Evolutionary conservation across 129 eudicot genomes (phyloP).

Genomic region (Helianthus tuberosus): DNA sequence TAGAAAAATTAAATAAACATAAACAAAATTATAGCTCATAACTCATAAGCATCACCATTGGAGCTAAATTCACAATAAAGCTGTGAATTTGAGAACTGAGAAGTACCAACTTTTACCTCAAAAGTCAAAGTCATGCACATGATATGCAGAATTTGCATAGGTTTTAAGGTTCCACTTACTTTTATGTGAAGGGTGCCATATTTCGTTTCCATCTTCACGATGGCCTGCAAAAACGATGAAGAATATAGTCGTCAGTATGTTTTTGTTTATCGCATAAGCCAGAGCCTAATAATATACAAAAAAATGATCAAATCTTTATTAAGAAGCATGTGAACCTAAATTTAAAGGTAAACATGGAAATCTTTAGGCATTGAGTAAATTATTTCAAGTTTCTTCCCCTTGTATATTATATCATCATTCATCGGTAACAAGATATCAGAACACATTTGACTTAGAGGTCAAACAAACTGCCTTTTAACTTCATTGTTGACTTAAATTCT

Average conservation of each 20-base stretch:
- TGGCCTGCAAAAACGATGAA: conserved; percentile 59
- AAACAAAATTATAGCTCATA: background rate
- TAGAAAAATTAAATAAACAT: background rate
- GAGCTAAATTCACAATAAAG: background rate
- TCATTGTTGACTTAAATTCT: background rate
- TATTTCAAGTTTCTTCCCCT: background rate
- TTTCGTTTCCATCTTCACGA: conserved; percentile 76
- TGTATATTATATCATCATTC: background rate
- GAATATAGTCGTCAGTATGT: background rate
- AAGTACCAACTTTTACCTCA: conserved; percentile 12
- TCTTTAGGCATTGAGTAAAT: background rate
- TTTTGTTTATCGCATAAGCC: background rate
- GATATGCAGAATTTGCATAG: conserved; percentile 13
- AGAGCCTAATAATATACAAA: conserved; percentile 13
- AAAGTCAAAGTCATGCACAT: conserved; percentile 7
- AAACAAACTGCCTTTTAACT: conserved; percentile 1
- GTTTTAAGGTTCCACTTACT: conserved; percentile 45
- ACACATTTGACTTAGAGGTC: conserved; percentile 4
- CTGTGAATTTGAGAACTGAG: background rate
- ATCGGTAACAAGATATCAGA: background rate
- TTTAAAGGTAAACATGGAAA: conserved; percentile 7
- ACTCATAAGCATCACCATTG: background rate
- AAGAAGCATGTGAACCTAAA: background rate
- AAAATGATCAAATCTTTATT: background rate
- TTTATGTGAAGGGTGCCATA: conserved; percentile 77